A percentile compares a stretch with the other conserved stretches of the same genome.
Conservation (phyloP, 192 early-diverging fungal genomes). For the Backusella tarrabulga region DNA sequence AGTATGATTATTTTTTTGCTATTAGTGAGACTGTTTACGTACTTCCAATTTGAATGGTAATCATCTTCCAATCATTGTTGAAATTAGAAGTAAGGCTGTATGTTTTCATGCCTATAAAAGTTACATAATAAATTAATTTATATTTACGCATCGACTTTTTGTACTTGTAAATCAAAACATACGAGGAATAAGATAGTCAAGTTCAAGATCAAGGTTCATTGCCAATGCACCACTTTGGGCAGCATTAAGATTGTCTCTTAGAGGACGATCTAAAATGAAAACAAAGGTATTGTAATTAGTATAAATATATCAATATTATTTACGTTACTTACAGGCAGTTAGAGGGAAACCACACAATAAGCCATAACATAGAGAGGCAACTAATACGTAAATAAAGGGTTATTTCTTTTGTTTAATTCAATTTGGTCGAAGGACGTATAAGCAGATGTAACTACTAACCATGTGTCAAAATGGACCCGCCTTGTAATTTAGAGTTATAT, state of each 20-base stretch:
- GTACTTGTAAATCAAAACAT: neutral
- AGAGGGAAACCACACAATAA: neutral
- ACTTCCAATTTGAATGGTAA: conserved; percentile 17
- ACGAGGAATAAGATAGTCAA: conserved; percentile 40
- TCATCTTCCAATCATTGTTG: conserved; percentile 22
- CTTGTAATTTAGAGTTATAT: conserved; percentile 39
- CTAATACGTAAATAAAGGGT: too few relatives aligned
- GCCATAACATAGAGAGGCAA: neutral
- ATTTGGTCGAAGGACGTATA: neutral
- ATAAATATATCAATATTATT: neutral
- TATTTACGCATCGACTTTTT: neutral
- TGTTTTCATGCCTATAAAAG: conserved; percentile 26
- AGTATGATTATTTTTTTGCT: neutral
- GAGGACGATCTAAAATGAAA: neutral
- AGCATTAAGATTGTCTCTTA: conserved; percentile 48
- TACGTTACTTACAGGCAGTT: neutral
- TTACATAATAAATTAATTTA: neutral
- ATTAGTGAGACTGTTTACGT: neutral
- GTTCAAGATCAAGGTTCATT: conserved; percentile 40
- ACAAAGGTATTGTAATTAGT: neutral
- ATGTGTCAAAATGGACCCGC: conserved; percentile 42
- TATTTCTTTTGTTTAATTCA: neutral
- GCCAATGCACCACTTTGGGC: conserved; percentile 49
- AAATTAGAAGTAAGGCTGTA: neutral
- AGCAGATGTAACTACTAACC: neutral